These are phyloP conservation scores for Thalassiosira livingstoniorum DNA, from an alignment of 352 stramenopile species.

Conservation along the genomic window DNA sequence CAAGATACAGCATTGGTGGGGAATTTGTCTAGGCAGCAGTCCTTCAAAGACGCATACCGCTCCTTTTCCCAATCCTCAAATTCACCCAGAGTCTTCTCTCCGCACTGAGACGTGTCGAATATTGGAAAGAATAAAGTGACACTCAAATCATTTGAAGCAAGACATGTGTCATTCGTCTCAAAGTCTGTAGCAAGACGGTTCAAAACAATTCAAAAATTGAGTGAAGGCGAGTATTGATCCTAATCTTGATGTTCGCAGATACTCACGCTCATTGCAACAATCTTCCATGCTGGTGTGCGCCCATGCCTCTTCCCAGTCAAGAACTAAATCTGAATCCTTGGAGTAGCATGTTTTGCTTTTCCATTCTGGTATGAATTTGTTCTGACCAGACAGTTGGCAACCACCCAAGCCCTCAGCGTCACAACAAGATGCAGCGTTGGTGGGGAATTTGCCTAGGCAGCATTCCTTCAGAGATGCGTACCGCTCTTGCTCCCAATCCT, in stretches of 20 bases:
- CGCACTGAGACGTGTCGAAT: background rate
- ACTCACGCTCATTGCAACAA: no score
- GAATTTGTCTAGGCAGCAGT: slow-evolving; percentile 13
- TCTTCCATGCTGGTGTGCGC: background rate
- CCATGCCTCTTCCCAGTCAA: background rate
- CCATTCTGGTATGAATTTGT: slow-evolving; percentile 10
- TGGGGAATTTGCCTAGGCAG: slow-evolving; percentile 3
- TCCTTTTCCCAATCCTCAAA: slow-evolving; percentile 6
- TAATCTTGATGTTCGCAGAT: no score
- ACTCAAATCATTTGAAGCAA: no score
- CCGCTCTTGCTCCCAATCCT: background rate
- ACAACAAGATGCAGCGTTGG: background rate
- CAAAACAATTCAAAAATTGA: slow-evolving; percentile 5
- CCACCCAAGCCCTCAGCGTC: slow-evolving; percentile 6
- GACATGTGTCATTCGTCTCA: no score
- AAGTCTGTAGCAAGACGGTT: background rate
- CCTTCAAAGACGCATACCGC: slow-evolving; percentile 8
- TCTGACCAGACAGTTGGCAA: background rate
- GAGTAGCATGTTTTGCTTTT: background rate
- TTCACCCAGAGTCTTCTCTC: background rate
- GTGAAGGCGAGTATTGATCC: no score
- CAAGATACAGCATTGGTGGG: background rate
- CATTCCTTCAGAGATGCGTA: slow-evolving; percentile 21
- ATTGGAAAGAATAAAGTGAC: slow-evolving; percentile 11
- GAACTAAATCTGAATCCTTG: background rate